Conservation (phyloP, 148 eudicot genomes). For the Spergularia marina region DNA sequence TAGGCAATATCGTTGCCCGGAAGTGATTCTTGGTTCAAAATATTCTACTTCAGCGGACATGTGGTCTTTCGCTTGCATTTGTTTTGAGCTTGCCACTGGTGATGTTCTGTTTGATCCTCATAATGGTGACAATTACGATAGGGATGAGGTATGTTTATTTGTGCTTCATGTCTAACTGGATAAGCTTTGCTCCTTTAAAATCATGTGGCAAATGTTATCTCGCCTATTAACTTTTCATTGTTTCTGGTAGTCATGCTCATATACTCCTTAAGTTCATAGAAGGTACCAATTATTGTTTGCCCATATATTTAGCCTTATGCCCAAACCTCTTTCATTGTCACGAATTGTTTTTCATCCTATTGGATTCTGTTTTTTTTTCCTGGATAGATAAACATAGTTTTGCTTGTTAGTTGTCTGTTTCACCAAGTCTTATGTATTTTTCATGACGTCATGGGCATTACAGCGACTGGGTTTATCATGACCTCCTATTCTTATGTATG, state of each 20-base stretch:
- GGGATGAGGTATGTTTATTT: constrained; percentile 77
- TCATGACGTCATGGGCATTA: not conserved
- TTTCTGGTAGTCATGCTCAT: not conserved
- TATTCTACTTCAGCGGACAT: constrained; percentile 90
- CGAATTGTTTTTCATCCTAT: not conserved
- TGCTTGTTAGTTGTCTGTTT: constrained; percentile 7
- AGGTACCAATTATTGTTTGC: not conserved
- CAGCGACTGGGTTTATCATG: not conserved
- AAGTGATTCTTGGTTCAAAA: constrained; percentile 85
- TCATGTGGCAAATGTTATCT: not conserved
- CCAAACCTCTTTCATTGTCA: too few species aligned
- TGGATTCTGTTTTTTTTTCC: not conserved
- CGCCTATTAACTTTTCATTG: not conserved
- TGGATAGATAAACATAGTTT: not conserved
- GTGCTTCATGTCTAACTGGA: constrained; percentile 11
- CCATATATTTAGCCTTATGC: too few species aligned
- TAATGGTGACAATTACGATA: constrained; percentile 79
- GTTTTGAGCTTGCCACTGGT: constrained; percentile 96
- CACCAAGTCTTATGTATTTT: not conserved
- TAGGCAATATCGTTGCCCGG: constrained; percentile 95
- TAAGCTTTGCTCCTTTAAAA: not conserved
- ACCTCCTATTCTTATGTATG: too few species aligned
- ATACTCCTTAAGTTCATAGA: not conserved
- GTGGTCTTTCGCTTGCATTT: constrained; percentile 98
- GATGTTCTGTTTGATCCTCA: constrained; percentile 98